Conservation (phyloP, 2,329 filamentous ascomycete species). For the Epicoccum nigrum region DNA sequence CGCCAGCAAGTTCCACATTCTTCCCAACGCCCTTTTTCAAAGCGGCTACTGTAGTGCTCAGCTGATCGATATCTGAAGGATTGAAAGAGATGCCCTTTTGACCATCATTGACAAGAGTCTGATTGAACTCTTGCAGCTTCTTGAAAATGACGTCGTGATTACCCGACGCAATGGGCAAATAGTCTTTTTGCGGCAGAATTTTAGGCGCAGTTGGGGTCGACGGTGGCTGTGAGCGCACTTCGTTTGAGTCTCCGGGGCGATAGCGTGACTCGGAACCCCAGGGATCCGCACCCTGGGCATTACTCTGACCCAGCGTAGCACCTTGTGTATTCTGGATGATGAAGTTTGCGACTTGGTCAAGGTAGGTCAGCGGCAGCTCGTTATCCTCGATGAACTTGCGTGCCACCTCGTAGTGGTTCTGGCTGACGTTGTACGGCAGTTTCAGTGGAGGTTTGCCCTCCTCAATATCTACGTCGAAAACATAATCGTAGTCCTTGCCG, state of each 20-base stretch:
- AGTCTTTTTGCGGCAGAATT: constrained; percentile 77
- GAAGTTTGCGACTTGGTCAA: constrained; percentile 92
- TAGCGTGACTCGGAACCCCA: constrained; percentile 81
- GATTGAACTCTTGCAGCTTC: constrained; percentile 78
- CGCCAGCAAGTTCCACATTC: constrained; percentile 55
- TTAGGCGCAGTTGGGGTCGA: constrained; percentile 56
- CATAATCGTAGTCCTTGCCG: constrained; percentile 91
- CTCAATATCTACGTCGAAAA: constrained; percentile 96
- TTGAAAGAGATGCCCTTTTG: constrained; percentile 77
- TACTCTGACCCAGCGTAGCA: constrained; percentile 72
- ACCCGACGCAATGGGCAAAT: constrained; percentile 76
- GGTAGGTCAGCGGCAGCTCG: constrained; percentile 82
- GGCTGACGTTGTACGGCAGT: constrained; percentile 88
- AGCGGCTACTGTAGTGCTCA: constrained; percentile 66
- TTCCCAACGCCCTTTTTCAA: constrained; percentile 61
- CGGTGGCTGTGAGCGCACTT: constrained; percentile 42
- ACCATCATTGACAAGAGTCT: constrained; percentile 71
- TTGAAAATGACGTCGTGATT: constrained; percentile 74
- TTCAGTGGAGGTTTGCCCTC: constrained; percentile 92
- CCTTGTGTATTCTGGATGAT: constrained; percentile 90
- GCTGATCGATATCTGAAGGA: constrained; percentile 68
- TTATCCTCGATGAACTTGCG: constrained; percentile 91
- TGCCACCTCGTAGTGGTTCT: constrained; percentile 91
- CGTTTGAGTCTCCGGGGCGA: constrained; percentile 68
- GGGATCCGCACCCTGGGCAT: constrained; percentile 65